phyloP scores from a whole-genome alignment of 2,329 filamentous ascomycete species.

The Talaromyces sp. region DNA sequence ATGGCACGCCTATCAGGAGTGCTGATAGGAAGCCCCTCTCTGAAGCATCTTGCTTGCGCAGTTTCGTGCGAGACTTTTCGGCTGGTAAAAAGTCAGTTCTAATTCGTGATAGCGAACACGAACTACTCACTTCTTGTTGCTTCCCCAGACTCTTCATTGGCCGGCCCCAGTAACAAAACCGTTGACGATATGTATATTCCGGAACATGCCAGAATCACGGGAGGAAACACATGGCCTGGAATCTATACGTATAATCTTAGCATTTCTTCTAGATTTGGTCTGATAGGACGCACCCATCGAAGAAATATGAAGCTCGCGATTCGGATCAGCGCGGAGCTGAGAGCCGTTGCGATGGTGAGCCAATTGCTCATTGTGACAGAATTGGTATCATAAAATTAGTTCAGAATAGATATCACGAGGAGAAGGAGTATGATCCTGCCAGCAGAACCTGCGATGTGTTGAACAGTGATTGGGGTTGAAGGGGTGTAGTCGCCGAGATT shows the following conservation, averaged over 20 bases:
- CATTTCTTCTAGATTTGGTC: background rate
- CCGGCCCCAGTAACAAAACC: constrained; percentile 22
- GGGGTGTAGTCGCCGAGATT: background rate
- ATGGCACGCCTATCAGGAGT: constrained; percentile 73
- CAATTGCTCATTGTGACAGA: constrained; percentile 19
- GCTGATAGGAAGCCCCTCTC: constrained; percentile 33
- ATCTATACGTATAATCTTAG: constrained; percentile 23
- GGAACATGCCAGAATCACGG: constrained; percentile 40
- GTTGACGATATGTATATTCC: constrained; percentile 46
- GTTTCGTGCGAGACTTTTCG: background rate
- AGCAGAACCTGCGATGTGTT: background rate
- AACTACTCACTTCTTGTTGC: constrained; percentile 7
- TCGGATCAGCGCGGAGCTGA: constrained; percentile 38
- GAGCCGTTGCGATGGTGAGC: constrained; percentile 30
- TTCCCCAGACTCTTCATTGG: constrained; percentile 3
- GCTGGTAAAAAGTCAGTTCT: constrained; percentile 2
- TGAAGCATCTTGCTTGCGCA: background rate
- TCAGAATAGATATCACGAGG: background rate
- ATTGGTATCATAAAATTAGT: background rate
- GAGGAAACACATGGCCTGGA: constrained; percentile 37
- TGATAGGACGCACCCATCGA: constrained; percentile 39
- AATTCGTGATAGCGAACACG: background rate
- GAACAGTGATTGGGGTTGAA: background rate
- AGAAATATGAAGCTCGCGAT: constrained; percentile 41
- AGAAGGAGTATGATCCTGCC: background rate